Percentiles rank a stretch among this genome's conserved stretches.
Evolutionary conservation across 352 stramenopile species (phyloP).

Genomic region (Pythium dissimile): DNA sequence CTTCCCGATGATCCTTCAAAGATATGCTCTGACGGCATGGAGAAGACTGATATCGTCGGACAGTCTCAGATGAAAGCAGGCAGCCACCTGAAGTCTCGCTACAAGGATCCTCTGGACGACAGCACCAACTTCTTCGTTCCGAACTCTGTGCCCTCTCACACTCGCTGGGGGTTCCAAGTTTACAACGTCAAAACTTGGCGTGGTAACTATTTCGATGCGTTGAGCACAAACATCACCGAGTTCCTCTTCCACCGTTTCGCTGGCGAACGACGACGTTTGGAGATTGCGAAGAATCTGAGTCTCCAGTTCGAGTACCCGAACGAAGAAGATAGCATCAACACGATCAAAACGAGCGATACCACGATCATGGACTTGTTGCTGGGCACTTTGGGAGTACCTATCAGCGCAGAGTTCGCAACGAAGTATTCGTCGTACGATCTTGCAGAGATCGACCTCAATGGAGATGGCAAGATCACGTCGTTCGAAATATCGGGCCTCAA

Average conservation of each 20-base stretch:
- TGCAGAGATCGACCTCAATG: slow-evolving; percentile 57
- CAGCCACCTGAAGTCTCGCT: slow-evolving; percentile 74
- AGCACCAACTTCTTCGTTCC: slow-evolving; percentile 89
- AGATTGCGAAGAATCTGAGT: slow-evolving; percentile 37
- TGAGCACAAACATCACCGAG: slow-evolving; percentile 91
- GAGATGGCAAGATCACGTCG: slow-evolving; percentile 68
- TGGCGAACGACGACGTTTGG: slow-evolving; percentile 34
- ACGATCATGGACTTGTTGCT: slow-evolving; percentile 63
- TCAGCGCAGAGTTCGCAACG: slow-evolving; percentile 43
- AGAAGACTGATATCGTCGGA: slow-evolving; percentile 60
- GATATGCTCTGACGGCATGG: slow-evolving; percentile 49
- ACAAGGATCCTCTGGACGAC: slow-evolving; percentile 90
- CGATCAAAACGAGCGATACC: slow-evolving; percentile 52
- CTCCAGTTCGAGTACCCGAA: slow-evolving; percentile 50
- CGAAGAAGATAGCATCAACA: slow-evolving; percentile 39
- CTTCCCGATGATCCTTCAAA: slow-evolving; percentile 27
- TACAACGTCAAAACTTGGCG: slow-evolving; percentile 92
- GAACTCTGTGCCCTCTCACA: slow-evolving; percentile 80
- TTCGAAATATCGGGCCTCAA: slow-evolving; percentile 45
- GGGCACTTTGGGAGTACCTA: slow-evolving; percentile 57
- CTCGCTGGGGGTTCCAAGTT: slow-evolving; percentile 73
- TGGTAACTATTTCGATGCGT: slow-evolving; percentile 93
- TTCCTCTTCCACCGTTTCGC: slow-evolving; percentile 75
- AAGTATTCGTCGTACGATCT: slow-evolving; percentile 78
- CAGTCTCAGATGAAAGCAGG: slow-evolving; percentile 54